Base-by-base conservation (phyloP, 441 rosid species). In the Lepidium campestre region DNA sequence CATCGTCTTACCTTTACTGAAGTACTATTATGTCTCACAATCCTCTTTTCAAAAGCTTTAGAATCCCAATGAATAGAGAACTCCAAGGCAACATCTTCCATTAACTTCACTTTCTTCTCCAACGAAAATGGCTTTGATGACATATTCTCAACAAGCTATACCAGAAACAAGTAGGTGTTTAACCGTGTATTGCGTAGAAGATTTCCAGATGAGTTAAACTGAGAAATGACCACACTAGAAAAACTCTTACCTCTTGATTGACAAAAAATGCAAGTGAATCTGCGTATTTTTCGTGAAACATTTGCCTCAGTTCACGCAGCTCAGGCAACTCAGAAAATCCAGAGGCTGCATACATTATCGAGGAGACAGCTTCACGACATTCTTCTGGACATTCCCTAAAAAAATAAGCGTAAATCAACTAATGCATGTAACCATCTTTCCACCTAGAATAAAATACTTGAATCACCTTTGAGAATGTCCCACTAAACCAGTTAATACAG, bases 341-440 rank as follows among this genome's bases (percentile, higher is more conserved):
- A 42, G 99, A 91, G 56, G 98, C 97, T 60, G 99, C 98, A 83
- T 77, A 82, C 97, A 94, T 94, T 50, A 94, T 70, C 37, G 96
- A 94, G 11, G 97, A 75, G 27, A 88, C 86, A 57, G 91, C 88
- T 77, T 86, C 89, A 78, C 86, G 86, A 60, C 96, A 89, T 36
- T 85, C 97, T 69, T 84, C 88, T 3, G 99, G 98, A 81, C 99
- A 94, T 72, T 76, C 91, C 65, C 99, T 94, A 82, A 22, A 27
- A 62, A 64, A 29, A 57, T 2, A 34, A 37, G 7, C 22, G 5
- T 23, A 69, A n/a, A 62, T 50, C 40, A 68, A 23, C 57, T 11
- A 48, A 57, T 41, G 14, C 41, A 56, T 25, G 17, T 10, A 48
- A 41, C 1, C 22, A 54, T 41, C 37, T 59, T 52, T 59, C 15